These are phyloP conservation scores for Dendrocalamus sinicus DNA, from an alignment of 176 grass and related monocot species.

Conservation along the genomic window DNA sequence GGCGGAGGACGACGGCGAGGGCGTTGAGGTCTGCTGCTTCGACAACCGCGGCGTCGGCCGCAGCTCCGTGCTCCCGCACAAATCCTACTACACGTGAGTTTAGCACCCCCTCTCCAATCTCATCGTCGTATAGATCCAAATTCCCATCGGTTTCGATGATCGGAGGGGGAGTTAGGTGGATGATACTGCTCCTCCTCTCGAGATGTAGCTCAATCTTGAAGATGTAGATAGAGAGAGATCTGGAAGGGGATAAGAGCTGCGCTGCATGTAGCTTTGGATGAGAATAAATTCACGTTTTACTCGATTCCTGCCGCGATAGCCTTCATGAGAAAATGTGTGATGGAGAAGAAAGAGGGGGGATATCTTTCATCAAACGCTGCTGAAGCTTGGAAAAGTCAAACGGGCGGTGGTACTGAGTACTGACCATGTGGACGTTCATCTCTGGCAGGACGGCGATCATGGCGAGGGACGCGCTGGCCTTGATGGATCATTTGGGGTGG, in stretches of 20 bases:
- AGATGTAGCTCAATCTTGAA: background rate
- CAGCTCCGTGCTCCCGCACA: constrained; percentile 68
- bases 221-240: constrained; percentile 29
- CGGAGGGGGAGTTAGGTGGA: background rate
- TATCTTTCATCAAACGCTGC: constrained; percentile 24
- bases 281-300: constrained; percentile 20
- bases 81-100: constrained; percentile 86
- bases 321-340: constrained; percentile 46
- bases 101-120: background rate
- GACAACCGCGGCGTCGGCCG: constrained; percentile 91
- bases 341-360: constrained; percentile 27
- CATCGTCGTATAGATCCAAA: constrained; percentile 32
- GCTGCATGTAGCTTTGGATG: constrained; percentile 41
- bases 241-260: constrained; percentile 28
- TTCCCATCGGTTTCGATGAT: background rate
- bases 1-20: constrained; percentile 46
- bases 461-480: constrained; percentile 80
- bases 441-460: constrained; percentile 84
- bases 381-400: constrained; percentile 30
- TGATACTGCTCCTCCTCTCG: background rate
- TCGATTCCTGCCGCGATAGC: constrained; percentile 5
- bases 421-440: constrained; percentile 29
- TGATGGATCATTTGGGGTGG: constrained; percentile 96
- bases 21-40: constrained; percentile 96
- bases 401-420: background rate